phyloP scores from a whole-genome alignment of 768 basidiomycete genomes.

The Boletus speciosus region DNA sequence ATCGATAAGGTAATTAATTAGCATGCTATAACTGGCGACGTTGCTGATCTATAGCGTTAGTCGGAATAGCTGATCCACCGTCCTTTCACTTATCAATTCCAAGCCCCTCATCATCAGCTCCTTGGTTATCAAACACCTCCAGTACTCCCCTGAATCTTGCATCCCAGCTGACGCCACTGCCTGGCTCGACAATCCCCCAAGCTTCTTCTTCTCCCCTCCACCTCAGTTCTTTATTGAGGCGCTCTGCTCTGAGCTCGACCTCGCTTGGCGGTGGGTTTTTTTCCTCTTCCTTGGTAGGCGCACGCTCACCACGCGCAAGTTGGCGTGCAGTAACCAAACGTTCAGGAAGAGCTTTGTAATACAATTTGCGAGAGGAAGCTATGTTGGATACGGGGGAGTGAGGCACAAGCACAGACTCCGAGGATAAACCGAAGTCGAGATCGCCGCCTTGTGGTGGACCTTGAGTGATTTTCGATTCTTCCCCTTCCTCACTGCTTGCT shows the following conservation, averaged over 20 bases:
- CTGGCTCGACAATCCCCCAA: constrained; percentile 72
- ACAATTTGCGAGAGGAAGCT: constrained; percentile 66
- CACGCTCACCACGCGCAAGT: constrained; percentile 67
- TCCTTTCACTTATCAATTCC: not conserved
- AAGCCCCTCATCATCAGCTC: constrained; percentile 1
- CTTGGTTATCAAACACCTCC: constrained; percentile 54
- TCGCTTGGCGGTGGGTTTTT: constrained; percentile 81
- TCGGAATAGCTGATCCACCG: not conserved
- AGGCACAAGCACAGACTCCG: constrained; percentile 68
- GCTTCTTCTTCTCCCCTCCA: constrained; percentile 81
- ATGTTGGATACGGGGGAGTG: constrained; percentile 59
- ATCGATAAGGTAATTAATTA: not conserved
- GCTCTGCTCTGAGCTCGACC: constrained; percentile 82
- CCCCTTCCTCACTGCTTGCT: constrained; percentile 5
- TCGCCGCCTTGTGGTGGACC: constrained; percentile 42
- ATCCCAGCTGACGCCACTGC: constrained; percentile 70
- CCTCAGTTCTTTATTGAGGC: constrained; percentile 82
- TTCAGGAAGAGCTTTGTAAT: constrained; percentile 66
- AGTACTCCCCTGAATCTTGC: constrained; percentile 60
- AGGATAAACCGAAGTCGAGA: constrained; percentile 67
- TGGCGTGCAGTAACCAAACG: constrained; percentile 71
- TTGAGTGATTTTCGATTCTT: not conserved
- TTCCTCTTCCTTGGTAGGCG: constrained; percentile 82
- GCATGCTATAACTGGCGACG: not conserved
- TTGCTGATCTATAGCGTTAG: not conserved